phyloP scores from a whole-genome alignment of 768 basidiomycete genomes.

The Termitomyces titanicus region DNA sequence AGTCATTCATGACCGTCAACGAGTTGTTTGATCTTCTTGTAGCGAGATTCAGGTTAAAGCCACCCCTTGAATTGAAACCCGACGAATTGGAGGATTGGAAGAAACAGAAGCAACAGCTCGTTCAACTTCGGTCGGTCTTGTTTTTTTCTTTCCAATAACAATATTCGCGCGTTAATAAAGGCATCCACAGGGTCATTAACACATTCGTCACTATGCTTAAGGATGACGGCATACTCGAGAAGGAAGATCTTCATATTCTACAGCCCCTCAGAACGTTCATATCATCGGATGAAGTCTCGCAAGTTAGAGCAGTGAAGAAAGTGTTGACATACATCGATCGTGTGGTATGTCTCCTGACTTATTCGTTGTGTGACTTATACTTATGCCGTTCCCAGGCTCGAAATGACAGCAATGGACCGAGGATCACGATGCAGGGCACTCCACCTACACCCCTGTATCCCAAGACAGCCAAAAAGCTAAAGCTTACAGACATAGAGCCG shows the following conservation, averaged over 20 bases:
- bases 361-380: background rate
- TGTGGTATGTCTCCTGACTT: constrained; percentile 48
- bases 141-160: constrained; percentile 7
- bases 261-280: constrained; percentile 80
- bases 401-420: constrained; percentile 67
- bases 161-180: constrained; percentile 1
- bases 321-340: constrained; percentile 73
- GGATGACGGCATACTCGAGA: constrained; percentile 79
- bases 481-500: constrained; percentile 82
- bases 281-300: constrained; percentile 57
- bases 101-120: constrained; percentile 79
- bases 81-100: constrained; percentile 76
- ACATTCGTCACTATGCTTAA: constrained; percentile 86
- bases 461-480: constrained; percentile 66
- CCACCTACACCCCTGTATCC: constrained; percentile 79
- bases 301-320: constrained; percentile 69
- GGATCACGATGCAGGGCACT: constrained; percentile 59
- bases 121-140: constrained; percentile 73
- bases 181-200: constrained; percentile 71
- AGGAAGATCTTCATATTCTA: constrained; percentile 80
- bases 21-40: constrained; percentile 81
- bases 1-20: constrained; percentile 84
- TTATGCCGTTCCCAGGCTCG: background rate
- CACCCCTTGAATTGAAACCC: constrained; percentile 62
- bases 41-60: constrained; percentile 71